These are phyloP conservation scores for Schwanniomyces pseudopolymorphus DNA, from an alignment of 805 yeast genomes.

Conservation along the genomic window DNA sequence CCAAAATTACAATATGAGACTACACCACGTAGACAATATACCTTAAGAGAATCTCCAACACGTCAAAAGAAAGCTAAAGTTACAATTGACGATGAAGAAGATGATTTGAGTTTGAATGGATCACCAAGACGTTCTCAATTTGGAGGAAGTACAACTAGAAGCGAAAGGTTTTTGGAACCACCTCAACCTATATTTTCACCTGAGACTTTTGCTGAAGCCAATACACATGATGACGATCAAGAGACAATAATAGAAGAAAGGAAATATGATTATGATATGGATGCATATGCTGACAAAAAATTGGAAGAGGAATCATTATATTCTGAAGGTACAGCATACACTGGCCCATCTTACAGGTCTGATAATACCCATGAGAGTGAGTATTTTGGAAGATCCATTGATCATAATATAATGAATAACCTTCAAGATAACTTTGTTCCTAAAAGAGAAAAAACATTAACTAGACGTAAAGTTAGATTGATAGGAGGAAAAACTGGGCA, in stretches of 20 bases:
- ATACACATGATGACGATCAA: conserved; percentile 29
- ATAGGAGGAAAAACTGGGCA: conserved; percentile 66
- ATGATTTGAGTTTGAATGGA: conserved; percentile 25
- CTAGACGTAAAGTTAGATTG: conserved; percentile 71
- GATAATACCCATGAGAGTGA: conserved; percentile 26
- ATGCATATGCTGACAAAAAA: conserved; percentile 33
- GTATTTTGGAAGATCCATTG: conserved; percentile 46
- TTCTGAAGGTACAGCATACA: conserved; percentile 34
- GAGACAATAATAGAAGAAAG: conserved; percentile 30
- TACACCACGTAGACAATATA: conserved; percentile 66
- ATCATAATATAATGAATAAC: conserved; percentile 47
- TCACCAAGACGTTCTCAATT: conserved; percentile 36
- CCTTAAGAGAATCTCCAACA: conserved; percentile 70
- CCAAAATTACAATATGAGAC: conserved; percentile 26
- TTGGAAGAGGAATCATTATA: conserved; percentile 35
- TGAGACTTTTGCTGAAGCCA: conserved; percentile 62
- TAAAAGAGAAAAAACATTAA: conserved; percentile 64
- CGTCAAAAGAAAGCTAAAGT: conserved; percentile 51
- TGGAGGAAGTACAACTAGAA: conserved; percentile 33
- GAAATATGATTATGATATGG: conserved; percentile 28
- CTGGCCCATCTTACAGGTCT: conserved; percentile 28
- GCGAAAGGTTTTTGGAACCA: conserved; percentile 55
- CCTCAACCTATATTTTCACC: conserved; percentile 69
- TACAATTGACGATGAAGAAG: conserved; percentile 39
- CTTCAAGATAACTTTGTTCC: conserved; percentile 45